A percentile compares a stretch with the other conserved stretches of the same genome.
Conservation (phyloP, 768 basidiomycete species). For the Coprinellus aureogranulatus region DNA sequence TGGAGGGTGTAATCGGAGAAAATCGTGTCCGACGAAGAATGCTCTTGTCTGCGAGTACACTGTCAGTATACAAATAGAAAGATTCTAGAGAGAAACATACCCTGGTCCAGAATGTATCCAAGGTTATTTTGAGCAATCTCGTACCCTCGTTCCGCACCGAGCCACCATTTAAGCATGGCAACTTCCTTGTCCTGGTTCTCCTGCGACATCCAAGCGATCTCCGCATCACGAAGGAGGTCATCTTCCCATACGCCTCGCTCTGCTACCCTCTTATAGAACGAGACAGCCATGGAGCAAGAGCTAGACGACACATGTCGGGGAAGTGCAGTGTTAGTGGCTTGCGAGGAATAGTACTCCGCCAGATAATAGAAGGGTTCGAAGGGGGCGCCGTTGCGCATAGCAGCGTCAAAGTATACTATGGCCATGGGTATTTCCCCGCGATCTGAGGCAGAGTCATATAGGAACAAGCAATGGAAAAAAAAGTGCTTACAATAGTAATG, state of each 20-base stretch:
- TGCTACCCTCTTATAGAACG: conserved; percentile 88
- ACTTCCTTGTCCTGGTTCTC: conserved; percentile 71
- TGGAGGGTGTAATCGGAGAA: conserved; percentile 69
- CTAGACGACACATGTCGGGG: conserved; percentile 56
- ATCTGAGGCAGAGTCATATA: conserved; percentile 41
- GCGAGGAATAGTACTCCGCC: conserved; percentile 71
- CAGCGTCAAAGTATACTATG: conserved; percentile 75
- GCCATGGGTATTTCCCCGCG: conserved; percentile 68
- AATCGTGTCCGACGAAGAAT: conserved; percentile 66
- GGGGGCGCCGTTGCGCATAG: conserved; percentile 82
- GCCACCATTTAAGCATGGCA: conserved; percentile 92
- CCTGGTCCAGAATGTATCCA: conserved; percentile 89
- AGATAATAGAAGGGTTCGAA: conserved; percentile 96
- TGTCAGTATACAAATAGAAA: background rate
- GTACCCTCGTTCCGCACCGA: conserved; percentile 88
- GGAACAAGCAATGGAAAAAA: conserved; percentile 13
- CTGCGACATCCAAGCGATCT: conserved; percentile 67
- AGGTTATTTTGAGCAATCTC: conserved; percentile 96
- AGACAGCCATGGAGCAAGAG: conserved; percentile 85
- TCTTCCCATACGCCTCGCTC: conserved; percentile 90
- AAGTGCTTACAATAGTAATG: conserved; percentile 45
- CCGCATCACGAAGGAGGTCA: conserved; percentile 78
- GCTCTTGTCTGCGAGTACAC: conserved; percentile 54
- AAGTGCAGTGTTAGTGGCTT: conserved; percentile 43
- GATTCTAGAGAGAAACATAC: conserved; percentile 36